Conservation (phyloP, 2,329 filamentous ascomycete genomes). For the Taxawa tesnikishii region DNA sequence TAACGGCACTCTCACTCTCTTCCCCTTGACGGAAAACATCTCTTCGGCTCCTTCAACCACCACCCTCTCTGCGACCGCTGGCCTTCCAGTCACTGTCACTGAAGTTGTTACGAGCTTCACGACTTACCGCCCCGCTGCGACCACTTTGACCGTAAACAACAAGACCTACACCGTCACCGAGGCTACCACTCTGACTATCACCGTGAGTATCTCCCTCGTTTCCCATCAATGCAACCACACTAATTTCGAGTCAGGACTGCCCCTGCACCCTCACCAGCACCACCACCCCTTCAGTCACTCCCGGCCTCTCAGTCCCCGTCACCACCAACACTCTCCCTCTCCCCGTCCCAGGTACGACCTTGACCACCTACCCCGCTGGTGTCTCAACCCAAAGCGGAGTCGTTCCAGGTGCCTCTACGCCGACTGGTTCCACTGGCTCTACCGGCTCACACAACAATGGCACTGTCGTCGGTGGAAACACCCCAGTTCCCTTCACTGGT, state of each 20-base stretch:
- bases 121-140: constrained; percentile 5
- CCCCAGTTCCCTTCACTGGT: constrained; percentile 3
- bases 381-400: too few relatives aligned
- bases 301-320: background rate
- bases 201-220: constrained; percentile 1
- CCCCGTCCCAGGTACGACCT: too few relatives aligned
- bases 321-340: too few relatives aligned
- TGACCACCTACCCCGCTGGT: too few relatives aligned
- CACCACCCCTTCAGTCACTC: background rate
- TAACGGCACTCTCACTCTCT: background rate
- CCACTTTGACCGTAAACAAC: constrained; percentile 5
- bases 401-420: too few relatives aligned
- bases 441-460: background rate
- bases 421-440: background rate
- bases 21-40: too few relatives aligned
- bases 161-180: constrained; percentile 7
- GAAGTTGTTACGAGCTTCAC: constrained; percentile 8
- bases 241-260: constrained; percentile 1
- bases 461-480: constrained; percentile 2
- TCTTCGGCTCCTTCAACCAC: too few relatives aligned
- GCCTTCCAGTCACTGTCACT: too few relatives aligned
- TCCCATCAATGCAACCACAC: background rate
- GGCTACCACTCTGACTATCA: constrained; percentile 8
- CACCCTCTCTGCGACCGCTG: too few relatives aligned
- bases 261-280: constrained; percentile 7